Evolutionary conservation across 2,329 filamentous ascomycete genomes (phyloP).

Genomic region (Cercospora citrullina): DNA sequence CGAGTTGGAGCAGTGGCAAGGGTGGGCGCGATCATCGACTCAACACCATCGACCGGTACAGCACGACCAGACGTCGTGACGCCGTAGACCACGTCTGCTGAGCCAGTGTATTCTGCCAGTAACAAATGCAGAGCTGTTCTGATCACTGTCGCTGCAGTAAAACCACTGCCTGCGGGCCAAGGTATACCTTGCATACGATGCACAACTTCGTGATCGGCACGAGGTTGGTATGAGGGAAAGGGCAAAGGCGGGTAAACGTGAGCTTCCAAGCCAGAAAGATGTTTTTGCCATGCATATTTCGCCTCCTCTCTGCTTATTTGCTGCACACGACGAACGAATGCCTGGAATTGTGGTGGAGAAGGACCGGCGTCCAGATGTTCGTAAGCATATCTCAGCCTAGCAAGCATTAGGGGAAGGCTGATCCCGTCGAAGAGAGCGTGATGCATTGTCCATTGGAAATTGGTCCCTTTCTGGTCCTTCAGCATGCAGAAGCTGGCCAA

Average conservation of each 20-base stretch:
- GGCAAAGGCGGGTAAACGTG: constrained; percentile 40
- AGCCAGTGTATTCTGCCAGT: constrained; percentile 6
- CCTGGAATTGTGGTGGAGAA: constrained; percentile 2
- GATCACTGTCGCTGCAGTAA: constrained; percentile 14
- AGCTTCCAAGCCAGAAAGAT: constrained; percentile 35
- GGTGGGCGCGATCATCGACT: constrained; percentile 23
- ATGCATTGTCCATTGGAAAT: constrained; percentile 34
- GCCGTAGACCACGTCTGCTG: constrained; percentile 21
- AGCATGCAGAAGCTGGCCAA: neutral
- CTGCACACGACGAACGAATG: constrained; percentile 2
- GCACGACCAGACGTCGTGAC: constrained; percentile 27
- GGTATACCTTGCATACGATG: constrained; percentile 22
- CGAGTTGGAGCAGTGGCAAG: constrained; percentile 18
- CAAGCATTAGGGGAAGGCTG: constrained; percentile 40
- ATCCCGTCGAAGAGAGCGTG: constrained; percentile 46
- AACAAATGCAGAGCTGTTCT: constrained; percentile 17
- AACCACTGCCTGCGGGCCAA: constrained; percentile 17
- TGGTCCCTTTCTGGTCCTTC: neutral
- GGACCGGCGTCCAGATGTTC: neutral
- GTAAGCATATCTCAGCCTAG: constrained; percentile 28
- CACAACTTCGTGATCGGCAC: constrained; percentile 32
- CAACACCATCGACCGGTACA: constrained; percentile 18
- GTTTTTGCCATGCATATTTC: constrained; percentile 34
- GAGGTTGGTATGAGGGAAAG: constrained; percentile 27
- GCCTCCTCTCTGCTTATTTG: neutral